Conservation (phyloP, 1,284 basidiomycete species). For the Trametes hirsuta region DNA sequence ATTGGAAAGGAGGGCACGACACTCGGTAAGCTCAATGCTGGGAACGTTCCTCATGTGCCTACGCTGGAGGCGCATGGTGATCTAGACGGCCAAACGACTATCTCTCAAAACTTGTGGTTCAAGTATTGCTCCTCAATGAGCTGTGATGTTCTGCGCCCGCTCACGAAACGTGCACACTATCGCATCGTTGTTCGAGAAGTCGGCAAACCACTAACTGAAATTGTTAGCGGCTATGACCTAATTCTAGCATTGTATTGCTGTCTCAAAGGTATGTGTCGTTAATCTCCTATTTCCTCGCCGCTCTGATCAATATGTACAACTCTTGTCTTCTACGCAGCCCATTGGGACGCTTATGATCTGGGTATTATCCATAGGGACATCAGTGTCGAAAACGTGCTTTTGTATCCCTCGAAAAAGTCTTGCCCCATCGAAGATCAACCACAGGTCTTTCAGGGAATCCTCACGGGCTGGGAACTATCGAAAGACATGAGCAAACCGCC, state of each 20-base stretch:
- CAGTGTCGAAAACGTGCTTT: too few relatives aligned
- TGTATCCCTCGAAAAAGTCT: background rate
- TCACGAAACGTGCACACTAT: constrained; percentile 13
- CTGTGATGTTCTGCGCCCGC: background rate
- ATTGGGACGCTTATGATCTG: too few relatives aligned
- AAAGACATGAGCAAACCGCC: background rate
- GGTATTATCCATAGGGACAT: too few relatives aligned
- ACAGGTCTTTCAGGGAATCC: background rate
- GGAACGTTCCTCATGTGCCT: background rate
- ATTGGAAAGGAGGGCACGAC: constrained; percentile 3
- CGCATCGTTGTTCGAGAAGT: constrained; percentile 25
- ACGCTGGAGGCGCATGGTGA: constrained; percentile 13
- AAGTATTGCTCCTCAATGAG: background rate
- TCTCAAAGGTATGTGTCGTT: background rate
- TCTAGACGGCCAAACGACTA: background rate
- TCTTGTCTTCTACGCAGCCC: too few relatives aligned
- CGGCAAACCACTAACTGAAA: constrained; percentile 17
- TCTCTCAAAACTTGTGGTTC: background rate
- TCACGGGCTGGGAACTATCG: constrained; percentile 14
- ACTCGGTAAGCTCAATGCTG: constrained; percentile 3
- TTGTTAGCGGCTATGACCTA: background rate
- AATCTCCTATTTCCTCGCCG: too few relatives aligned
- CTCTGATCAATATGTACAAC: too few relatives aligned
- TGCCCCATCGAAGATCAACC: background rate
- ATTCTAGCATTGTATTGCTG: background rate